phyloP scores from a whole-genome alignment of 2,329 filamentous ascomycete genomes.

The Akanthomyces muscarius region DNA sequence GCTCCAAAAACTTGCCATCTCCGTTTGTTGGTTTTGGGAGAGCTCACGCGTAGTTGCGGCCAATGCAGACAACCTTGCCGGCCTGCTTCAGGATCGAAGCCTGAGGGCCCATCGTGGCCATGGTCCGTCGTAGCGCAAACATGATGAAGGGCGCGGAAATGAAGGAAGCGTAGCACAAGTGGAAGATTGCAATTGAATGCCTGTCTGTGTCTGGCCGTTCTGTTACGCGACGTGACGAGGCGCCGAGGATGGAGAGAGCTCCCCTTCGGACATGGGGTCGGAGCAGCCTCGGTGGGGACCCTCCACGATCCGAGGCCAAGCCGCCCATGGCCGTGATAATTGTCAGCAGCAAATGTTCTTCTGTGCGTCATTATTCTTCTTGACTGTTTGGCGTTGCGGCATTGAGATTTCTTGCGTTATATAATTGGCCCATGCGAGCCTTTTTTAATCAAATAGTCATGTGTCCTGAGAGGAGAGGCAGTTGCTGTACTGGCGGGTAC shows the following conservation, averaged over 20 bases:
- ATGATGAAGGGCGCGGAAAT: constrained; percentile 24
- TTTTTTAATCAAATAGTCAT: too few relatives aligned
- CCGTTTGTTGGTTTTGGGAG: constrained; percentile 19
- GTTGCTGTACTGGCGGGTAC: too few relatives aligned
- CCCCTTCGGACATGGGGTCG: constrained; percentile 6
- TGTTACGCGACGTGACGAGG: not conserved
- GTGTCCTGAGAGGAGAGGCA: too few relatives aligned
- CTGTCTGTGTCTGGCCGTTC: not conserved
- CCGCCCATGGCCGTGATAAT: not conserved
- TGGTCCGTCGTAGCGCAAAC: constrained; percentile 35
- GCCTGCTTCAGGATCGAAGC: constrained; percentile 50
- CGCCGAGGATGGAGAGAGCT: not conserved
- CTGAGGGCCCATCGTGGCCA: constrained; percentile 38
- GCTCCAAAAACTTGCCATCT: constrained; percentile 22
- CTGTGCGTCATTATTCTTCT: not conserved
- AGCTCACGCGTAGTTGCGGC: constrained; percentile 88
- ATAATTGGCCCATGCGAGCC: not conserved
- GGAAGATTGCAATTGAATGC: not conserved
- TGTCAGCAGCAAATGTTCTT: not conserved
- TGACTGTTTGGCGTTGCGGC: not conserved
- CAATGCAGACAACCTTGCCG: constrained; percentile 85
- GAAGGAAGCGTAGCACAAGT: not conserved
- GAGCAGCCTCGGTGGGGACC: constrained; percentile 3
- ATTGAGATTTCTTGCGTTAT: not conserved
- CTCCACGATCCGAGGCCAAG: constrained; percentile 10